Evolutionary conservation across 345 rosid species (phyloP), one percentile per base, ranked within the genome.

Genomic region (Corchorus olitorius): DNA sequence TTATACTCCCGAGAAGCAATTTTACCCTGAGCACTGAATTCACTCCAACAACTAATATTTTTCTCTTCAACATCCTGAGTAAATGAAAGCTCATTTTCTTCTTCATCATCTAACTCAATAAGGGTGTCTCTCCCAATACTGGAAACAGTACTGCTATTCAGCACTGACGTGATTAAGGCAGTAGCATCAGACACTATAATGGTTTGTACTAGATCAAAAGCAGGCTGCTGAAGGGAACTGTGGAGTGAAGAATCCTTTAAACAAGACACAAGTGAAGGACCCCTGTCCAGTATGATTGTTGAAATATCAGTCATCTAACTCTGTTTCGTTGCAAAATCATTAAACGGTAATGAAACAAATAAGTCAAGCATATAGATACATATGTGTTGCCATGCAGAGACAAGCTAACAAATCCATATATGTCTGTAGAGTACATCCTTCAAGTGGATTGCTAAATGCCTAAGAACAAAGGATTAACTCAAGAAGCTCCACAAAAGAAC

Each of bases 141-240:
- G 33, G 59, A 55, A 77, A 75, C 73, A 53, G 64, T 39, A 69
- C 62, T 72, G 72, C 83, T 75, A 70, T 80, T 83, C 76, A 88
- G 75, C 85, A 88, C 43, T 50, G 88, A 81, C 75, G 91, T 78
- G 75, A 86, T 79, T 77, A 96, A 75, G 69, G 94, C 92, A 55
- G 97, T 85, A 75, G 97, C 91, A 90, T 96, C 99, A 84, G 98
- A 92, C 67, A 92, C 98, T 61, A 96, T 20, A 76, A 93, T 87
- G 58, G 89, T 82, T 85, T 91, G 92, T 48, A 96, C 79, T 56
- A 93, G 98, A 87, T 93, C 97, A 85, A 93, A 81, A 48, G 99
- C 99, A 85, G 99, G 98, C 78, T 91, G 97, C 72, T 93, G 88
- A 75, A 96, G 84, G 59, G 99, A 91, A 80, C 82, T 85, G 81